phyloP scores from a whole-genome alignment of 192 early-diverging fungal species.

The Lunasporangiospora selenospora region DNA sequence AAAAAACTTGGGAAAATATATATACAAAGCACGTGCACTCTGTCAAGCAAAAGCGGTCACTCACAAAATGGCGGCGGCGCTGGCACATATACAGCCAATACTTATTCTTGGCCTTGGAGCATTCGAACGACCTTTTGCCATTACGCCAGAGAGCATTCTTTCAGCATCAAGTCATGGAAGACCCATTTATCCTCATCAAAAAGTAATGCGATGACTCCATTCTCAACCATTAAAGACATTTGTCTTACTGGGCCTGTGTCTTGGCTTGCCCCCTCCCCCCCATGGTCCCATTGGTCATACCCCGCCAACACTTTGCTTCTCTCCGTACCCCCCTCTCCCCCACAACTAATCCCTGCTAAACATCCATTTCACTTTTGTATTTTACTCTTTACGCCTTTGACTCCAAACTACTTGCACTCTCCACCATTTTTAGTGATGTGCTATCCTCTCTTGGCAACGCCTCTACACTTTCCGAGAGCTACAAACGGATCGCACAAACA shows the following conservation, averaged over 20 bases:
- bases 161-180: conserved; percentile 43
- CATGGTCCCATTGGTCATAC: too few relatives aligned
- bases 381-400: too few relatives aligned
- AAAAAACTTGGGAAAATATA: too few relatives aligned
- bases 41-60: too few relatives aligned
- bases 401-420: too few relatives aligned
- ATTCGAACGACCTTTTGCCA: too few relatives aligned
- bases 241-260: background rate
- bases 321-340: too few relatives aligned
- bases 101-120: too few relatives aligned
- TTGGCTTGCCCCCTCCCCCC: background rate
- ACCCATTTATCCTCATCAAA: conserved; percentile 50
- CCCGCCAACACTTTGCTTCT: background rate
- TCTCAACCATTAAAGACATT: background rate
- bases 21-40: too few relatives aligned
- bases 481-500: conserved; percentile 61
- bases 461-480: conserved; percentile 53
- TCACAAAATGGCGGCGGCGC: too few relatives aligned
- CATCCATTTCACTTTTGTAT: background rate
- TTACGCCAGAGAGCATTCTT: too few relatives aligned
- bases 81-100: too few relatives aligned
- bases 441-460: conserved; percentile 49
- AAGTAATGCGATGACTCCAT: conserved; percentile 10
- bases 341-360: background rate
- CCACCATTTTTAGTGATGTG: conserved; percentile 56